Evolutionary conservation across 371 early-diverging fungal species (phyloP), one percentile per base, ranked within the genome.

Genomic region (Lichtheimia hyalospora): DNA sequence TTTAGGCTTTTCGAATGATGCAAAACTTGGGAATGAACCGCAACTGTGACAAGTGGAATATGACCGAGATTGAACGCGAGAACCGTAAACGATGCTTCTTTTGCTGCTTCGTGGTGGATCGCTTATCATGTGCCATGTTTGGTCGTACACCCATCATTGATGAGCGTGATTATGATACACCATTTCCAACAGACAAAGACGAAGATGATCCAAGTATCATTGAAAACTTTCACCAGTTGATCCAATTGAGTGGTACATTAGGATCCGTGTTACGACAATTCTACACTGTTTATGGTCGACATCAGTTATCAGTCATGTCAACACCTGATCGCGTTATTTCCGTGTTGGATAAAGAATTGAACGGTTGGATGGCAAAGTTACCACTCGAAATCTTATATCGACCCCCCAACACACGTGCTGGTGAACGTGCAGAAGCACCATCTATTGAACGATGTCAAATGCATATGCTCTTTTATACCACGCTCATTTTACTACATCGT

Each of bases 401-500:
- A 14, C 81, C 82, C 18, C 75, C 76, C 14, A 74, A 72, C 40
- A 74, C 73, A 3, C 52, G 73, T 24, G 41, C 62, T 20, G 65
- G 62, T 14, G 64, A 72, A 56, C 34, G 57, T 13, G 71, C 71
- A 5, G 67, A 70, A 7, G 72, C 75, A 1, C 74, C 81, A 8
- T 59, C 81, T 7, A 62, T 80, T 1, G 75, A 76, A 23, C 58
- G 78, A 16, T 81, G 79, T 25, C 83, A 82, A 28, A 46, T 82
- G 20, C 91, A 91, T 51, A 75, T 91, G 68, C 75, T 89, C 10
- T 92, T 88, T 69, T 86, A 92, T 67, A 88, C 90, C 2, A 81
- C 89, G 43, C 60, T 88, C 42, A 89, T 93, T 24, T 67, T 93
- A 10, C 79, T 90, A 0, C 91, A 93, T 59, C 85, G 91, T 3